Percentiles rank a stretch among this genome's conserved stretches.
Evolutionary conservation across 805 yeast genomes (phyloP).

Genomic region (Saccharomycopsis schoenii): DNA sequence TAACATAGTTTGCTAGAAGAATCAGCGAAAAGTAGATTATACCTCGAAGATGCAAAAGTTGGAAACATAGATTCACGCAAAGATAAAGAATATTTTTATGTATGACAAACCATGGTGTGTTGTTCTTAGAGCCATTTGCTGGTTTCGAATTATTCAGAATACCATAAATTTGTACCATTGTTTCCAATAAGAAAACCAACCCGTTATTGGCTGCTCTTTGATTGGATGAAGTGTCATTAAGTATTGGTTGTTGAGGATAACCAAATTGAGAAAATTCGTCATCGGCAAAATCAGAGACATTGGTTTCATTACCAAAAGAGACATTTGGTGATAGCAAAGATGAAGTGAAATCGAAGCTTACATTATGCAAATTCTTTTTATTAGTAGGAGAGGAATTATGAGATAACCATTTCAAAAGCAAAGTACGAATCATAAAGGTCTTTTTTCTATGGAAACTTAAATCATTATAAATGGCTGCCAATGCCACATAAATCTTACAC

Average conservation of each 20-base stretch:
- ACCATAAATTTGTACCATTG: slow-evolving; percentile 44
- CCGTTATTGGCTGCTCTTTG: slow-evolving; percentile 2
- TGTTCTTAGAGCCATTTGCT: slow-evolving; percentile 21
- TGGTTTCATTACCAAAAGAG: slow-evolving; percentile 15
- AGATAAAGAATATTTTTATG: slow-evolving; percentile 47
- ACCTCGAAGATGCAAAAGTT: slow-evolving; percentile 36
- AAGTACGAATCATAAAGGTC: slow-evolving; percentile 56
- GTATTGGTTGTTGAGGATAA: slow-evolving; percentile 11
- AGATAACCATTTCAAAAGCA: slow-evolving; percentile 44
- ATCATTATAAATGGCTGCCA: slow-evolving; percentile 54
- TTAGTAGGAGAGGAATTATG: slow-evolving; percentile 23
- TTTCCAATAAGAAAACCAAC: slow-evolving; percentile 32
- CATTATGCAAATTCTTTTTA: slow-evolving; percentile 8
- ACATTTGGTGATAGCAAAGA: background rate
- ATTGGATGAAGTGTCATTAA: slow-evolving; percentile 6
- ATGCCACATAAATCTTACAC: slow-evolving; percentile 50
- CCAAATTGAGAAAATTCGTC: background rate
- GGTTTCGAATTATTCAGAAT: slow-evolving; percentile 33
- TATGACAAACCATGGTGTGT: slow-evolving; percentile 43
- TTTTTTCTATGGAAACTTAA: slow-evolving; percentile 58
- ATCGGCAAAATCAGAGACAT: background rate
- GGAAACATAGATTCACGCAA: slow-evolving; percentile 44
- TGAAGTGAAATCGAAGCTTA: background rate
- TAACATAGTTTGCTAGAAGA: slow-evolving; percentile 45
- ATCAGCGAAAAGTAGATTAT: slow-evolving; percentile 40